These are phyloP conservation scores for Mycena citricolor DNA, from an alignment of 1,284 basidiomycete species.

Conservation along the genomic window DNA sequence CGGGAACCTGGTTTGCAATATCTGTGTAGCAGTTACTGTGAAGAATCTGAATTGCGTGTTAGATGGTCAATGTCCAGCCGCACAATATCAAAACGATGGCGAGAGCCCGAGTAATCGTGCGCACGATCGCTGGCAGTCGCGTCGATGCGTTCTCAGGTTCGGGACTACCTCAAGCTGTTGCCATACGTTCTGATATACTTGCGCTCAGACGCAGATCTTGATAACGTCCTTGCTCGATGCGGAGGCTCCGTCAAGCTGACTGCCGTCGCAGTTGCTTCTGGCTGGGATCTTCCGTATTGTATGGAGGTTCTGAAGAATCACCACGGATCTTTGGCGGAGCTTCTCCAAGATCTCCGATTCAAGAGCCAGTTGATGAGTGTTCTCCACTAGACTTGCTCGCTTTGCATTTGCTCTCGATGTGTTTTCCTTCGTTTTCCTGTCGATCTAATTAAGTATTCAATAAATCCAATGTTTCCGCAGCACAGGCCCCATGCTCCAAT, in stretches of 20 bases:
- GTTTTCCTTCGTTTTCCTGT: no score
- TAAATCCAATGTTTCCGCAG: no score
- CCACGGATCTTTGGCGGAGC: conserved; percentile 19
- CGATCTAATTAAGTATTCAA: no score
- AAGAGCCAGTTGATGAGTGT: no score
- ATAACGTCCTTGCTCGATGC: conserved; percentile 29
- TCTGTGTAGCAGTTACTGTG: no score
- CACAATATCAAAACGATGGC: conserved; percentile 32
- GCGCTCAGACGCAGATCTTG: conserved; percentile 28
- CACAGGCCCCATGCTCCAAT: no score
- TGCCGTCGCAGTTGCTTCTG: conserved; percentile 28
- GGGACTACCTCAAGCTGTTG: no score
- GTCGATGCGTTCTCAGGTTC: conserved; percentile 21
- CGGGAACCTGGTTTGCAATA: conserved; percentile 34
- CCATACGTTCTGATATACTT: conserved; percentile 4
- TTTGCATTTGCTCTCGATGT: no score
- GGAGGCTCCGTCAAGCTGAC: conserved; percentile 33
- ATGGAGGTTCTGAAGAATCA: conserved; percentile 24
- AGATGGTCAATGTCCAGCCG: conserved; percentile 36
- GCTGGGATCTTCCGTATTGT: conserved; percentile 25
- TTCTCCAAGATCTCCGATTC: conserved; percentile 26
- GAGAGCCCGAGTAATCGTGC: conserved; percentile 32
- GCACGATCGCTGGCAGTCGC: conserved; percentile 22
- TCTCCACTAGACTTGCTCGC: no score
- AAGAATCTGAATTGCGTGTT: no score